Evolutionary conservation across 768 basidiomycete species (phyloP).

Genomic region (Suillus hirtellus): DNA sequence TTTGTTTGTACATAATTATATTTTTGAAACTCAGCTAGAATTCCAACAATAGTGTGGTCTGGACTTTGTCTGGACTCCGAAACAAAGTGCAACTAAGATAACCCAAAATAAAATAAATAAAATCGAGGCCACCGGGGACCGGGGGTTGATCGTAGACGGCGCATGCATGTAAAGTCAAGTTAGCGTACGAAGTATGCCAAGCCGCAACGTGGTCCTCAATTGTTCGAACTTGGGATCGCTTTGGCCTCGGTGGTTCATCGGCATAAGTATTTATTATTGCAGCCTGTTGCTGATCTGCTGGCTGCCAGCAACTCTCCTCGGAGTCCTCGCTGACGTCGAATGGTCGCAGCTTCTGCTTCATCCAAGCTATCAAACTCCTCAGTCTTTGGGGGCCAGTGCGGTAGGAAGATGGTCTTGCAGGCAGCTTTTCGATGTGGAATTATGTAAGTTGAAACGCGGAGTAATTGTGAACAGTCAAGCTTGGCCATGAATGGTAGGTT

Average conservation of each 20-base stretch:
- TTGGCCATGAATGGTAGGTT: neutral
- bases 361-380: neutral
- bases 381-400: neutral
- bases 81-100: neutral
- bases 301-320: slow-evolving; percentile 2
- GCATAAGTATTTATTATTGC: neutral
- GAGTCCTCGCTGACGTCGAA: neutral
- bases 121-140: neutral
- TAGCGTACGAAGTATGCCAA: neutral
- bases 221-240: neutral
- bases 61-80: neutral
- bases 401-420: neutral
- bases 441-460: neutral
- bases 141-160: neutral
- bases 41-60: too few species aligned
- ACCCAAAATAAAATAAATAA: neutral
- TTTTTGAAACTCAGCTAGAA: too few species aligned
- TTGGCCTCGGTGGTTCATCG: neutral
- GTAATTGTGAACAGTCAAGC: neutral
- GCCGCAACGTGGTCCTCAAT: neutral
- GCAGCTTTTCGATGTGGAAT: neutral
- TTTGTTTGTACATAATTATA: too few species aligned
- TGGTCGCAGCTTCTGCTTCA: neutral
- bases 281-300: neutral
- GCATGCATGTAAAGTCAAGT: neutral